These are phyloP conservation scores for Solanum sitiens DNA, from an alignment of 257 asterid species.

Conservation along the genomic window DNA sequence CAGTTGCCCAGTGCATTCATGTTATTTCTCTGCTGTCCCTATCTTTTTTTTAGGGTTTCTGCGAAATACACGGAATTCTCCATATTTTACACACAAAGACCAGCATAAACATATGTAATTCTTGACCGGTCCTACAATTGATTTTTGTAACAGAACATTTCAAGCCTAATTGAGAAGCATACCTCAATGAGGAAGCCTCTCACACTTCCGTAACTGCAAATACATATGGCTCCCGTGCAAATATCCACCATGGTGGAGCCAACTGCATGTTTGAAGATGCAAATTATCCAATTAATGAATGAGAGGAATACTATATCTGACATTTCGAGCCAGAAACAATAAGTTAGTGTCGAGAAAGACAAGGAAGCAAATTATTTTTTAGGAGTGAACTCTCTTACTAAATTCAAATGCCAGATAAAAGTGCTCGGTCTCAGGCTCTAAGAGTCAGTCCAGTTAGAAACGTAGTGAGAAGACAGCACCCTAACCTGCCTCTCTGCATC, in stretches of 20 bases:
- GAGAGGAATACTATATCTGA: conserved; percentile 2
- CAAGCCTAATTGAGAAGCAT: conserved; percentile 64
- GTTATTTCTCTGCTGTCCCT: neutral
- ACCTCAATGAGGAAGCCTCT: conserved; percentile 92
- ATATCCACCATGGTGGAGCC: conserved; percentile 54
- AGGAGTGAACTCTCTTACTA: conserved; percentile 21
- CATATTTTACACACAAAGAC: neutral
- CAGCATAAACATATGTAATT: neutral
- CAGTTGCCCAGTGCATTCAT: neutral
- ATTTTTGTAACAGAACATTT: conserved; percentile 19
- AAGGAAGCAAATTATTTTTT: conserved; percentile 13
- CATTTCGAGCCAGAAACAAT: neutral
- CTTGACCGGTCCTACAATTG: neutral
- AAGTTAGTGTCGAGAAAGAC: neutral
- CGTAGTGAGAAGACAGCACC: conserved; percentile 58
- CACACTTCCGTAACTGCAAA: conserved; percentile 56
- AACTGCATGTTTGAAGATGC: conserved; percentile 76
- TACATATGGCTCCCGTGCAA: conserved; percentile 51
- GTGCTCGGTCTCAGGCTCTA: conserved; percentile 47
- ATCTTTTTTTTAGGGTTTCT: neutral
- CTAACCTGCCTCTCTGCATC: conserved; percentile 83
- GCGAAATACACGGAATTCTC: neutral
- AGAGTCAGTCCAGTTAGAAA: conserved; percentile 55
- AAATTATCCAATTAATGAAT: conserved; percentile 30
- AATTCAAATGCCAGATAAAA: conserved; percentile 44